Base-by-base conservation (phyloP, 306 rosid species). In the Potentilla sterilis region DNA sequence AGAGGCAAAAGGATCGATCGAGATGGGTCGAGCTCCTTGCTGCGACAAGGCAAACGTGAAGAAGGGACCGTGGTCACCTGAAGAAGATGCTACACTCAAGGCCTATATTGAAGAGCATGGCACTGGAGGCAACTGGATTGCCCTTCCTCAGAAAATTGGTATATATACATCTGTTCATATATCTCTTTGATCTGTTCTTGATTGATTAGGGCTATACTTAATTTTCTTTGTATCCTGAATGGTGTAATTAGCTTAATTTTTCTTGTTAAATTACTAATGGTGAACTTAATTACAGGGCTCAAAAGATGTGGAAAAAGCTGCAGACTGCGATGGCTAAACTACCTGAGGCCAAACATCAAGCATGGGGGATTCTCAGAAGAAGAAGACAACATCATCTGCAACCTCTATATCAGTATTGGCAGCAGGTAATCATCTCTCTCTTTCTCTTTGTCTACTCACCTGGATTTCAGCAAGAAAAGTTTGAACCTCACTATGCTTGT, bases 251-350 rank as follows among this genome's bases (percentile, higher is more conserved):
- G 6, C 55, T 28, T 24, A 15, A 4, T 2, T 70, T 16, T 24
- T 32, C 1, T 46, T 2, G 42, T 24, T 8, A 12, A 15, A 69
- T 24, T 47, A 47, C 12, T 65, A 38, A 65, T 38, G 28, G 8
- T 65, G 58, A 43, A 71, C 49, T 72, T 72, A 9, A 38, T 38
- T 48, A 10, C 80, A 96, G 99, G 99, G 83, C 92, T 96, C 35
- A 96, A 90, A 90, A 92, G 99, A 84, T 96, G 99, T 80, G 99
- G 99, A 78, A 96, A 96, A 76, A 96, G 99, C 82, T 96, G 99
- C 73, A 84, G 99, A 62, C 83, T 96, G 22, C 86, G 99, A 81
- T 96, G 99, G 99, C 70, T 96, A 21, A 96, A 96, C 81, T 96
- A 96, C 79, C 81, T 96, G 85, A 96, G 99, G 68, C 99, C 99